phyloP scores from a whole-genome alignment of 225 moss, liverwort and hornwort genomes.

The Physcomitrium patens region DNA sequence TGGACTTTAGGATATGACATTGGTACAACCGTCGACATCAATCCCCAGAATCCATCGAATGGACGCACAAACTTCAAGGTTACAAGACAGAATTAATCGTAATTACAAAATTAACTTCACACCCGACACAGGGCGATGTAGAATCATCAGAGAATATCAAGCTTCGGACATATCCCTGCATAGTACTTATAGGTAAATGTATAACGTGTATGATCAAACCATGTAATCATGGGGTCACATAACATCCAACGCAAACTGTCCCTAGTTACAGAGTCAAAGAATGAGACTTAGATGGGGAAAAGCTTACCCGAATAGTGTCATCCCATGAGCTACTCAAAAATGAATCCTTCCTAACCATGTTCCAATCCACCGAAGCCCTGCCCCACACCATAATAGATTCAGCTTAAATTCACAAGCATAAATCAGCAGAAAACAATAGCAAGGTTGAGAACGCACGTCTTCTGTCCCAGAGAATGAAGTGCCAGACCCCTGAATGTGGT shows the following conservation, averaged over 20 bases:
- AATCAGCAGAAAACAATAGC: neutral
- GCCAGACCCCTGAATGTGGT: neutral
- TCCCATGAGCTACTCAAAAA: conserved; percentile 99
- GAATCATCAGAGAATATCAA: conserved; percentile 19
- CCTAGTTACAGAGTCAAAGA: conserved; percentile 1
- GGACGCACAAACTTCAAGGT: neutral
- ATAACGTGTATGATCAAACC: neutral
- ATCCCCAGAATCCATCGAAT: neutral
- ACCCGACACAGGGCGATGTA: neutral
- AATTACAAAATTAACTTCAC: conserved; percentile 7
- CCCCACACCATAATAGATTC: conserved; percentile 32
- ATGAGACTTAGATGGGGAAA: conserved; percentile 13
- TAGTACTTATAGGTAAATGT: conserved; percentile 11
- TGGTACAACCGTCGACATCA: conserved; percentile 12
- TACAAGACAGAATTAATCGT: conserved; percentile 2
- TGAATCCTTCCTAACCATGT: conserved; percentile 86
- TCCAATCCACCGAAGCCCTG: conserved; percentile 97
- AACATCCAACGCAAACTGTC: conserved; percentile 2
- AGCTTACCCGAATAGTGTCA: conserved; percentile 87
- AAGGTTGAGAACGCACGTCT: neutral
- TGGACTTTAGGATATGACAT: neutral
- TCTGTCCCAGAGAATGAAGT: conserved; percentile 8
- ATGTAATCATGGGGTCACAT: conserved; percentile 11
- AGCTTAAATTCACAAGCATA: neutral
- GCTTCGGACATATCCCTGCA: conserved; percentile 2